Evolutionary conservation across 1,284 basidiomycete genomes (phyloP).

Genomic region (Cerrena zonata): DNA sequence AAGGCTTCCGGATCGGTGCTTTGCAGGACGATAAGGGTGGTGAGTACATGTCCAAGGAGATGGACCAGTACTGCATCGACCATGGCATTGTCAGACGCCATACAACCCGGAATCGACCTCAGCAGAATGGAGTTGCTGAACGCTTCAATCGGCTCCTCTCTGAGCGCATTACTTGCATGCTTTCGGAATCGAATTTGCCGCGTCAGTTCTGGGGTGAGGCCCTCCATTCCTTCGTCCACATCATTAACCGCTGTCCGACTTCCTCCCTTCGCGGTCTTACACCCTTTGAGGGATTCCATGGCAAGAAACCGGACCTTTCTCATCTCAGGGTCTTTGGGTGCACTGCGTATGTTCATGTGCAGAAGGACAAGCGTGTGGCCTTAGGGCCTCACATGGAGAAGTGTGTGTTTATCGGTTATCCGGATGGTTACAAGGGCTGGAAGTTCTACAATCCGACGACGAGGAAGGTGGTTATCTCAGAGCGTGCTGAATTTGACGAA

Average conservation of each 20-base stretch:
- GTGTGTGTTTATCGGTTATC: constrained; percentile 34
- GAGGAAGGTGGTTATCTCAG: constrained; percentile 19
- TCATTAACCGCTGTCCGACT: constrained; percentile 19
- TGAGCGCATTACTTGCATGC: constrained; percentile 14
- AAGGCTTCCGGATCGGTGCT: constrained; percentile 19
- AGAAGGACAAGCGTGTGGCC: constrained; percentile 24
- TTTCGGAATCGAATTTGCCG: constrained; percentile 20
- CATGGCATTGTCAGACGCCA: constrained; percentile 24
- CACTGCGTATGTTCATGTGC: constrained; percentile 29
- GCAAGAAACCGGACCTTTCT: constrained; percentile 10
- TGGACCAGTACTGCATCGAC: constrained; percentile 18
- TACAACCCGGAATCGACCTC: constrained; percentile 22
- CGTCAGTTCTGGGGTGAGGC: constrained; percentile 23
- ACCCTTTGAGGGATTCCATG: constrained; percentile 6
- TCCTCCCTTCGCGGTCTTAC: constrained; percentile 19
- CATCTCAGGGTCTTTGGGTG: constrained; percentile 19
- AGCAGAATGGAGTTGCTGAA: constrained; percentile 33
- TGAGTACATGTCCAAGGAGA: constrained; percentile 23
- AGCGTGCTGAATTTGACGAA: constrained; percentile 28
- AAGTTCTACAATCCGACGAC: constrained; percentile 15
- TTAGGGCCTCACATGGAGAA: constrained; percentile 27
- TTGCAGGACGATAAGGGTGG: constrained; percentile 29
- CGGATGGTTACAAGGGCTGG: constrained; percentile 24
- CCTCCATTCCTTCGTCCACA: constrained; percentile 19
- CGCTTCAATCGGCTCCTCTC: constrained; percentile 20